phyloP scores from a whole-genome alignment of 257 asterid genomes.

The Cruciata laevipes region DNA sequence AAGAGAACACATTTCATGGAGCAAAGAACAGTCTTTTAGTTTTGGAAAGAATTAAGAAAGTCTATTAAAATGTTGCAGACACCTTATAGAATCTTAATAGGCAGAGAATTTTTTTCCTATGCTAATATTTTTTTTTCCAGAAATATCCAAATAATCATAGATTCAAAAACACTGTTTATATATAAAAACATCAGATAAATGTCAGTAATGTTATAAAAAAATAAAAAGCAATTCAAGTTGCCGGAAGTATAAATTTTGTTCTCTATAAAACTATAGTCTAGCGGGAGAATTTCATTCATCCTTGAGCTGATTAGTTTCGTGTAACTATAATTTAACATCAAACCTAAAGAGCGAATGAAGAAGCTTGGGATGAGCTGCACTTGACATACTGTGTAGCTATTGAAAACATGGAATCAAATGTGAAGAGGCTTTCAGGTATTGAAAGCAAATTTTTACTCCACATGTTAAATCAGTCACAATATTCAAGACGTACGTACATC shows the following conservation, averaged over 20 bases:
- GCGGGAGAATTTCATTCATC: too few relatives aligned
- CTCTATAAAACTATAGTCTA: background rate
- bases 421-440: background rate
- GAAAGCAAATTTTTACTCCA: background rate
- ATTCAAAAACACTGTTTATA: background rate
- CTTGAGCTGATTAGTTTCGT: background rate
- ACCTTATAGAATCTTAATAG: background rate
- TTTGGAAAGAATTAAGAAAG: background rate
- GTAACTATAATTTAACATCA: background rate
- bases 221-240: background rate
- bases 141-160: background rate
- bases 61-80: background rate
- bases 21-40: background rate
- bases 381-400: background rate
- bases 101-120: background rate
- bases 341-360: background rate
- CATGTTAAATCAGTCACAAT: background rate
- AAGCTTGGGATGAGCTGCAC: constrained; percentile 1
- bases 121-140: background rate
- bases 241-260: background rate
- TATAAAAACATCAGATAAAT: background rate
- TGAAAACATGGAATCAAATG: background rate
- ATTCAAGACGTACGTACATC: background rate
- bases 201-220: background rate
- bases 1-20: background rate